Evolutionary conservation across 2,329 filamentous ascomycete species (phyloP), one percentile per base, ranked within the genome.

Genomic region (Diplodia sapinea): DNA sequence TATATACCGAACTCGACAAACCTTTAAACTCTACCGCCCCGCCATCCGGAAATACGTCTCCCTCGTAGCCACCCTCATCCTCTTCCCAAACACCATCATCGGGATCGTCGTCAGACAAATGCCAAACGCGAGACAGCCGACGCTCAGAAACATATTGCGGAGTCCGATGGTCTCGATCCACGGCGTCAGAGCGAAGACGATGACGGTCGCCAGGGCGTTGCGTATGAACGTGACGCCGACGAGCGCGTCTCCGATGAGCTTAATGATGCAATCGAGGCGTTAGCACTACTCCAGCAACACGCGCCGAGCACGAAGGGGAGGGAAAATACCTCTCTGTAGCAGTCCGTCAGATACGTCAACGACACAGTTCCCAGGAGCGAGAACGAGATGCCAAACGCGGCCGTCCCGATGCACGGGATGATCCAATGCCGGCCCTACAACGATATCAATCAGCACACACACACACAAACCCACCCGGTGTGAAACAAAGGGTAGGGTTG

Each of bases 161-260:
- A 81, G 70, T 6, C 80, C 80, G n/a, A 81, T 74, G 1, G 68
- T 72, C 13, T 71, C 72, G 13, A 79, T 77, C 79, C 82, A 84
- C 0, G 80, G 79, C 0, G 78, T 74, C 36, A 84, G 73, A 0
- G 79, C 79, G 69, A 85, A 84, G 17, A 84, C 78, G 55, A 84
- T 79, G 20, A 79, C 74, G 1, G 80, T 82, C 17, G 76, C 76
- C 52, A 84, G 76, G 2, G 75, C 67, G 59, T 85, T 85, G 0
- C 83, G 79, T 12, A 81, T 72, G 66, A 85, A 80, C 0, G 81
- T 80, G 1, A 85, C 74, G 0, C 74, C 79, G 4, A 83, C 81
- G 5, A 85, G 73, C 0, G 82, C 78, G 68, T 84, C 82, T 9
- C 79, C 82, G 55, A 84, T 76, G 40, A 85, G 81, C 76, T 33